Evolutionary conservation across 257 asterid species (phyloP), one percentile per base, ranked within the genome.

Genomic region (Coffea canephora): DNA sequence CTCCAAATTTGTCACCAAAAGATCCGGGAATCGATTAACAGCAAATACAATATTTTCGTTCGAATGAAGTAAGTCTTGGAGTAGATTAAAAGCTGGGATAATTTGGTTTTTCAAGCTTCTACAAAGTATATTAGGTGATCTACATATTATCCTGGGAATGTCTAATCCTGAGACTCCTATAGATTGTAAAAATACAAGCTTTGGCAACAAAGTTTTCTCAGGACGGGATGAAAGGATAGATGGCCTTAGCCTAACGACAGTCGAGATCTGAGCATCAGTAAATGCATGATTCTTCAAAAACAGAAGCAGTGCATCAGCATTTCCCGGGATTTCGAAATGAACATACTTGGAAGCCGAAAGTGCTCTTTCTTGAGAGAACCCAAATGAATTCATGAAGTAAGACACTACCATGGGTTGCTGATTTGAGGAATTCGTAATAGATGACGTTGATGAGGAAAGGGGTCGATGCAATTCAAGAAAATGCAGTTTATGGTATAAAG

Each of bases 311-410:
- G 71, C 69, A 18, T 83, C 86, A 3, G 81, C 78, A 64, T 55
- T 64, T 15, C 74, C 69, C 19, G 80, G 76, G 72, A 59, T 67
- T 61, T 49, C 73, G 46, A 77, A 73, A 21, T 65, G 39, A n/a
- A 78, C 6, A 61, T 79, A 69, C 27, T 79, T 70, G 41, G 83
- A 79, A 57, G 74, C 86, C n/a, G 81, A 79, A 50, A 79, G 64
- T 31, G 86, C 86, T 48, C 62, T 83, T 25, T 75, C 86, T n/a
- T 54, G 78, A 77, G 86, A 41, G 62, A 79, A 76, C 75, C 86
- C 86, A 83, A 57, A 76, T 50, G 78, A 69, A 2, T 79, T 76
- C 14, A 54, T 74, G 67, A 83, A 71, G 64, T 80, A 83, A 76
- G 74, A 43, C 55, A 74, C 77, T 18, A 46, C 11, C 12, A 66